Conservation (phyloP, 2,329 filamentous ascomycete species). For the Penicillium capsulatum region DNA sequence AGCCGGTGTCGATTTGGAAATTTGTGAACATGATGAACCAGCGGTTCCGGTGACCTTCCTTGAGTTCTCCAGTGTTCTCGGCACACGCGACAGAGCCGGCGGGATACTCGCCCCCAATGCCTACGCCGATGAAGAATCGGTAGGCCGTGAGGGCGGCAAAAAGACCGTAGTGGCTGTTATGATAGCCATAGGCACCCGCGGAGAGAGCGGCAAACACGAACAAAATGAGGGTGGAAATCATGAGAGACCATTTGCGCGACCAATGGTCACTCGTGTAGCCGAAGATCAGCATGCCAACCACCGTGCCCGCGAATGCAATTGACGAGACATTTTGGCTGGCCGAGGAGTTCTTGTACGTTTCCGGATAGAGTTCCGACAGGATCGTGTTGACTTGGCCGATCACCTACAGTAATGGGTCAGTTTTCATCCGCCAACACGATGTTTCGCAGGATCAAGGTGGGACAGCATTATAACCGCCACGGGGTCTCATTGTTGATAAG, state of each 20-base stretch:
- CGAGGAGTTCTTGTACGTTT: conserved; percentile 62
- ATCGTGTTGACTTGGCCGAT: conserved; percentile 85
- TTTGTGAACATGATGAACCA: conserved; percentile 94
- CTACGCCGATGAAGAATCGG: conserved; percentile 75
- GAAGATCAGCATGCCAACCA: conserved; percentile 75
- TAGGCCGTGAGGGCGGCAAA: conserved; percentile 77
- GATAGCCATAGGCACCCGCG: conserved; percentile 70
- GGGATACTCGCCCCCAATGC: conserved; percentile 62
- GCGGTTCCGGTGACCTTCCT: conserved; percentile 72
- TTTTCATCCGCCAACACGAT: not conserved
- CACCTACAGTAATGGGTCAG: conserved; percentile 47
- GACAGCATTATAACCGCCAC: not conserved
- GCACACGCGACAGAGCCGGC: conserved; percentile 74
- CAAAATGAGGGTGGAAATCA: conserved; percentile 76
- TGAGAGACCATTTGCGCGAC: conserved; percentile 76
- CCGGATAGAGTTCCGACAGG: conserved; percentile 63
- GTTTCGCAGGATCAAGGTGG: not conserved
- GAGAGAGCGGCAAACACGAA: conserved; percentile 79
- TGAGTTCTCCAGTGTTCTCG: conserved; percentile 78
- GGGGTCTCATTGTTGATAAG: not conserved
- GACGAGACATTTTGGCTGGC: conserved; percentile 71
- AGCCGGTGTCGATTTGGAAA: conserved; percentile 79
- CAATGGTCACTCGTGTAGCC: conserved; percentile 78
- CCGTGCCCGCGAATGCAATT: conserved; percentile 83
- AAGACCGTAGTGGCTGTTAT: conserved; percentile 64